Base-by-base conservation (phyloP, 768 basidiomycete species). In the Mycena vulgaris region DNA sequence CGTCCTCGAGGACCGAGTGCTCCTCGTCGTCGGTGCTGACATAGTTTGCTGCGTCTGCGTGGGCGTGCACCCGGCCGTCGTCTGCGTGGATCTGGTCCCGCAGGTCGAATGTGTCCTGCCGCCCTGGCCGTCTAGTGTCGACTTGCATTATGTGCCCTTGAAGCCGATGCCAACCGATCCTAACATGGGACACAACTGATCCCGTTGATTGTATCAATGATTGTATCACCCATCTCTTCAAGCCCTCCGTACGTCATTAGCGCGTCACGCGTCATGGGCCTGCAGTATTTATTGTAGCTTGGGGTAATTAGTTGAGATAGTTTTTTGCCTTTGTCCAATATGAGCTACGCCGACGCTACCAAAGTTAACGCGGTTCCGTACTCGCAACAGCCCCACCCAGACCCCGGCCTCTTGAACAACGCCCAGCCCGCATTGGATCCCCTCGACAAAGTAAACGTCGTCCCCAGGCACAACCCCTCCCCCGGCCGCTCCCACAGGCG, bases 1-100 rank as follows among this genome's bases (percentile, higher is more conserved):
- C 93, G 78, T 95, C 94, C 75, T 96, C 95, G 37, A 95, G 87
- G 63, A 95, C 89, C 0, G 94, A 95, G 71, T 95, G 93, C 70
- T 94, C 92, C 74, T 94, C 94, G 53, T 90, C 93, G 58, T 87
- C 85, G 2, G 78, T 81, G 60, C 80, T 81, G 67, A 72, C 76
- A 31, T 79, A 83, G 61, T 76, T 73, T 17, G 83, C 79, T 25
- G 84, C 84, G 57, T 88, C 87, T 28, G 82, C 82, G 53, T 87
- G 87, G 13, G 83, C 82, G n/a, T 87, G 85, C 65, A 83, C 77
- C 78, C 87, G 76, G 68, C 86, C 73, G 63, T 83, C 85, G 73
- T 89, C 85, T 45, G 83, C 79, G 80, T 88, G 83, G 37, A 93
- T 89, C 63, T 92, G 88, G 71, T 89, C 89, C 48, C 91, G 88